Evolutionary conservation across 306 rosid genomes (phyloP).

Genomic region (Trifolium repens): DNA sequence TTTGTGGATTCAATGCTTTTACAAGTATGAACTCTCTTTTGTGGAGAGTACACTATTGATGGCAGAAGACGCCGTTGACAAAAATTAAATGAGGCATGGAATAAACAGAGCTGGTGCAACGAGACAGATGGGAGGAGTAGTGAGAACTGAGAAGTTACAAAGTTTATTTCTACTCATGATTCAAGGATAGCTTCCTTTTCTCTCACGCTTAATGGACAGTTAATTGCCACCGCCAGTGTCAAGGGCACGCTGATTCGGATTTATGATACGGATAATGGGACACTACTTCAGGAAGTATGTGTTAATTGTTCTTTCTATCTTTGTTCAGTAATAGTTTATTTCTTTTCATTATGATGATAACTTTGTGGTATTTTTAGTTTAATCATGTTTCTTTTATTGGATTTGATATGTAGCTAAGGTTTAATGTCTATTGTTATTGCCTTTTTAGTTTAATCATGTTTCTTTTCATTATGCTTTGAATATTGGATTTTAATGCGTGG

Average conservation of each 20-base stretch:
- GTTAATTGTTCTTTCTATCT: constrained; percentile 23
- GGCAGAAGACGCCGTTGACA: no score
- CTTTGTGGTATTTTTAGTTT: background rate
- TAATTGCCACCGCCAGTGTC: constrained; percentile 77
- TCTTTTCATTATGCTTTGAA: background rate
- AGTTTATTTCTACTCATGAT: constrained; percentile 77
- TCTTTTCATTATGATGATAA: background rate
- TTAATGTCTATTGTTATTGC: background rate
- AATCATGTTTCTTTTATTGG: constrained; percentile 2
- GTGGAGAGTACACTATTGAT: no score
- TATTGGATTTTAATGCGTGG: constrained; percentile 20
- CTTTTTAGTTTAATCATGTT: background rate
- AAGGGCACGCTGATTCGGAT: constrained; percentile 87
- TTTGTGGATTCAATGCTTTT: no score
- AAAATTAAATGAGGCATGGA: no score
- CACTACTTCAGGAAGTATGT: constrained; percentile 80
- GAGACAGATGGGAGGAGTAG: no score
- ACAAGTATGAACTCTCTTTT: no score
- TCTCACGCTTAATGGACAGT: constrained; percentile 79
- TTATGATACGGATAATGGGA: constrained; percentile 66
- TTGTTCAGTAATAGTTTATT: no score
- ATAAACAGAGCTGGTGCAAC: no score
- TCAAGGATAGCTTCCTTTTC: constrained; percentile 79
- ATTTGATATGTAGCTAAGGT: background rate
- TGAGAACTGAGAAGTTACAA: no score